phyloP scores from a whole-genome alignment of 2,329 filamentous ascomycete genomes.

The Penicillium italicum region DNA sequence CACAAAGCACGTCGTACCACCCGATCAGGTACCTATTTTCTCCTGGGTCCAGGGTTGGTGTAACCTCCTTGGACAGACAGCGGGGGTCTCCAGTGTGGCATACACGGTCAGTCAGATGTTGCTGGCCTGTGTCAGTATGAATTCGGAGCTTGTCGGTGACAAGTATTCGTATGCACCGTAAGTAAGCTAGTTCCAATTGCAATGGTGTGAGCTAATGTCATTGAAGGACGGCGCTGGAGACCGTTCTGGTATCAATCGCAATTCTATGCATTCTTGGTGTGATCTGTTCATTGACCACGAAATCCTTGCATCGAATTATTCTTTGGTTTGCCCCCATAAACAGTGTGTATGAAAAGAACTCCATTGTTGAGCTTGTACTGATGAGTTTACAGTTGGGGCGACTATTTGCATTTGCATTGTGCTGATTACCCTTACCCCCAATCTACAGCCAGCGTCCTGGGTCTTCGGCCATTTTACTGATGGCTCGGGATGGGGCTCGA shows the following conservation, averaged over 20 bases:
- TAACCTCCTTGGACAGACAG: slow-evolving; percentile 62
- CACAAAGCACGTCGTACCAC: slow-evolving; percentile 61
- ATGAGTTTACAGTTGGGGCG: slow-evolving; percentile 47
- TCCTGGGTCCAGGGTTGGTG: slow-evolving; percentile 67
- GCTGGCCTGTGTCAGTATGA: slow-evolving; percentile 59
- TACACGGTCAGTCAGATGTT: slow-evolving; percentile 64
- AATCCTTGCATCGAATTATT: slow-evolving; percentile 57
- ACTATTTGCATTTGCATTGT: slow-evolving; percentile 59
- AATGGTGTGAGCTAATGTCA: slow-evolving; percentile 8
- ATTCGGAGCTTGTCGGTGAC: slow-evolving; percentile 51
- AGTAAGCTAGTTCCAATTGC: slow-evolving; percentile 19
- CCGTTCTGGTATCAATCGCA: slow-evolving; percentile 55
- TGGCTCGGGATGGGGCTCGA: slow-evolving; percentile 61
- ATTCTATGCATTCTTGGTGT: slow-evolving; percentile 55
- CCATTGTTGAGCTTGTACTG: not conserved
- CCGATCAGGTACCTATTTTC: slow-evolving; percentile 59
- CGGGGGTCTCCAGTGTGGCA: slow-evolving; percentile 59
- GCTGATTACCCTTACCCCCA: slow-evolving; percentile 56
- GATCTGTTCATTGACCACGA: slow-evolving; percentile 62
- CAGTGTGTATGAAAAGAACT: slow-evolving; percentile 37
- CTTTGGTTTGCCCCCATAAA: slow-evolving; percentile 66
- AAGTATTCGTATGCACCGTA: slow-evolving; percentile 57
- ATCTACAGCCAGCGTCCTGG: slow-evolving; percentile 57
- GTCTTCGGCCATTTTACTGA: slow-evolving; percentile 61
- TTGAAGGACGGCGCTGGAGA: slow-evolving; percentile 54